Evolutionary conservation across 2,329 filamentous ascomycete genomes (phyloP), one percentile per base, ranked within the genome.

Genomic region (Grosmannia serpens): DNA sequence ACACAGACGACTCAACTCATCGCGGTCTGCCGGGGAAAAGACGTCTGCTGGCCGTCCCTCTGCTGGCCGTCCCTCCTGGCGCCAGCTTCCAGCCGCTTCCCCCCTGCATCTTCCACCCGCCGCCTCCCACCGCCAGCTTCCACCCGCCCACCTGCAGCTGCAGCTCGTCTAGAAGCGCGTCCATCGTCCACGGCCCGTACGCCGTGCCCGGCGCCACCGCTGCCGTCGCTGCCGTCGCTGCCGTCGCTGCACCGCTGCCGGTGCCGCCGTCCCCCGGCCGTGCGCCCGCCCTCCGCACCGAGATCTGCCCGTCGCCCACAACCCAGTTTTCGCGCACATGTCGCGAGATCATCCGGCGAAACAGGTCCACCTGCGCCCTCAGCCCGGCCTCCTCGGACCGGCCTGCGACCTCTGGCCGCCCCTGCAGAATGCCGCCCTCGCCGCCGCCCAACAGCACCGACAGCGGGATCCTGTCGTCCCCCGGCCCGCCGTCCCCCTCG

Each of bases 251-350:
- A 24, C 17, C 59, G 29, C 46, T 31, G 33, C 49, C 44, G 35
- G 15, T n/a, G 13, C 38, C 22, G 29, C 17, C n/a, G 17, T 35
- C 24, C n/a, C 49, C 20, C 24, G 58, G 24, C 4, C 58, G 46
- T 24, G 35, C 53, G 2, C 56, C 58, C 0, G 61, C 50, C n/a
- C 27, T 61, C 50, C 59, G 60, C 26, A 67, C 63, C 54, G 56
- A 61, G 8, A 70, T 64, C 10, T 54, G 49, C 2, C 60, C 62
- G 13, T 59, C 60, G 11, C 59, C 53, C 10, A 67, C 64, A 1
- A 62, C 59, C 79, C 79, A 81, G 49, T 73, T 76, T 51, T 70
- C 71, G 4, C 67, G 66, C 13, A 80, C 71, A 49, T 81, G 77
- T 10, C 71, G 68, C 6, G 71, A 58, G 44, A 81, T 76, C 54